Evolutionary conservation across 2,329 filamentous ascomycete species (phyloP), one percentile per base, ranked within the genome.

Genomic region (Epichloe gansuensis): DNA sequence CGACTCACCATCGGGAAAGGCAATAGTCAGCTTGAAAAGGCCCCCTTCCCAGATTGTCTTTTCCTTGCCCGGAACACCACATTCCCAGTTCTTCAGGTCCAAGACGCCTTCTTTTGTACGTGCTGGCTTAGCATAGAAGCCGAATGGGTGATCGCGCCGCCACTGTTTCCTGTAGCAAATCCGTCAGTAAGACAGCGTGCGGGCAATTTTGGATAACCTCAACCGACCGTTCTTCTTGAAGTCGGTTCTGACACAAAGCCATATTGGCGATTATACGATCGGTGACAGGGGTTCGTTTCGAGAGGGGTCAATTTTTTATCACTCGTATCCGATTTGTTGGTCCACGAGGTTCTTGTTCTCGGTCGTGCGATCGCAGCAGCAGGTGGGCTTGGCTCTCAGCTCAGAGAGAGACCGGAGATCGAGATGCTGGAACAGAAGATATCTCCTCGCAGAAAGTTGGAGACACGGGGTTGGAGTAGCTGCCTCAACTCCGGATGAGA

Each of bases 31-130:
- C 74, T 97, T 98, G 74, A 97, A 97, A 11, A 96, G 73, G 2
- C 93, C 93, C n/a, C 90, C 90, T 64, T 95, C 90, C 93, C 93
- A 98, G 23, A 97, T 83, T 0, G 94, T 98, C 74, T 94, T 93
- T 55, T 95, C 84, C 67, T 95, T 96, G 63, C 94, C 93, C 3
- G 93, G 93, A 43, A 98, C 87, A 43, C 90, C 90, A 63, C 93
- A 97, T 62, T 97, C 90, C 93, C 93, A 98, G 58, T 82, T 80
- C 77, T 96, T 95, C 57, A 98, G 76, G 64, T 98, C 93, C 50
- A 97, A 78, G 1, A 89, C 81, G 51, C 89, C 90, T 59, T 88
- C 78, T 17, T 83, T 69, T 56, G 82, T 90, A 60, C 91, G 86
- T 56, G 84, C 75, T 12, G 94, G 93, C 65, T 90, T 88, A 25